These are phyloP conservation scores for Thermochaetoides dissita DNA, from an alignment of 2,329 filamentous ascomycete genomes.

Conservation along the genomic window DNA sequence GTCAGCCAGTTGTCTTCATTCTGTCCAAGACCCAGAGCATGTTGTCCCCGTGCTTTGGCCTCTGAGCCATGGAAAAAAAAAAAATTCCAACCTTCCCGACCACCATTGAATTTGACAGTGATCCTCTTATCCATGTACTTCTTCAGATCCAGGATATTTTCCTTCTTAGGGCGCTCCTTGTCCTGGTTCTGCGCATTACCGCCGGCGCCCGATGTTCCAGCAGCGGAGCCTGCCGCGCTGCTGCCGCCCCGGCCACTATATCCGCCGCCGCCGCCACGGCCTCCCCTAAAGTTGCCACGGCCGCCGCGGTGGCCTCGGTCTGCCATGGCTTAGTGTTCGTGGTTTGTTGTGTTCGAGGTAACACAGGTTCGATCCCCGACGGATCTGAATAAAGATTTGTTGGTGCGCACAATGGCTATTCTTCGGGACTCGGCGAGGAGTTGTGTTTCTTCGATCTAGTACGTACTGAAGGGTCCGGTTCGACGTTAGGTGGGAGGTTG, in stretches of 20 bases:
- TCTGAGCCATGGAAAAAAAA: no score
- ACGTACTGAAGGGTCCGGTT: no score
- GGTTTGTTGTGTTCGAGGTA: not conserved
- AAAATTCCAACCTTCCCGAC: conserved; percentile 58
- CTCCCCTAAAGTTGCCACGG: conserved; percentile 9
- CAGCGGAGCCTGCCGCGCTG: conserved; percentile 6
- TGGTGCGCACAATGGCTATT: no score
- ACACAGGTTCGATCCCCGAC: no score
- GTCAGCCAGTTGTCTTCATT: no score
- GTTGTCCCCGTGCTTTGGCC: not conserved
- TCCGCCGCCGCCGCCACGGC: conserved; percentile 23
- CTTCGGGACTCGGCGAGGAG: no score
- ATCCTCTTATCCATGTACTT: conserved; percentile 98
- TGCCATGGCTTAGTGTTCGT: conserved; percentile 28
- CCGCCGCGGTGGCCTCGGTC: conserved; percentile 32
- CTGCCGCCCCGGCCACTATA: conserved; percentile 19
- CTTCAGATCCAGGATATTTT: conserved; percentile 88
- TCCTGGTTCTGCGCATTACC: conserved; percentile 30
- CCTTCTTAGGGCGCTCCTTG: conserved; percentile 80
- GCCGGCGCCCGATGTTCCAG: no score
- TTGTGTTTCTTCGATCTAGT: no score
- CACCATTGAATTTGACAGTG: conserved; percentile 91
- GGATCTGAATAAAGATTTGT: no score
- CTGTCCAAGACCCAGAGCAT: not conserved
- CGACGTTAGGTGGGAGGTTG: no score